A percentile compares a stretch with the other conserved stretches of the same genome.
phyloP scores from a whole-genome alignment of 2,329 filamentous ascomycete species.

The Cladosporium colombiae region DNA sequence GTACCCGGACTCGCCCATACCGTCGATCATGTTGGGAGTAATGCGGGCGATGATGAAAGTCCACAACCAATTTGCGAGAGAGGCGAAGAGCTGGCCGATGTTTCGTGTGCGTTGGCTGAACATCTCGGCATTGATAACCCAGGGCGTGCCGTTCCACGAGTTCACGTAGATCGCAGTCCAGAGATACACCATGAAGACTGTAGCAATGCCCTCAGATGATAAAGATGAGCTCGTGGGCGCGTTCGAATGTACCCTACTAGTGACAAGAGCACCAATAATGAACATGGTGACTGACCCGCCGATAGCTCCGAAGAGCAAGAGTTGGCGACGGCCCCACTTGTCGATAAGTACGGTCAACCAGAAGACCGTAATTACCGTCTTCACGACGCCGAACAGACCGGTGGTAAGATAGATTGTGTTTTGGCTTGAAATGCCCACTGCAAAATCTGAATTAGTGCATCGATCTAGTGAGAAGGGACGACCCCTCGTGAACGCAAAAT shows the following conservation, averaged over 20 bases:
- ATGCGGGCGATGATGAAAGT: conserved; percentile 40
- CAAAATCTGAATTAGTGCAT: background rate
- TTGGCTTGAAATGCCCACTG: conserved; percentile 18
- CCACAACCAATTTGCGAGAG: conserved; percentile 39
- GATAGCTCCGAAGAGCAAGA: conserved; percentile 14
- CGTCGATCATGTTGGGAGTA: conserved; percentile 40
- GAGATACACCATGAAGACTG: conserved; percentile 19
- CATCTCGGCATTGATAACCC: conserved; percentile 51
- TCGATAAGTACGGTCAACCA: conserved; percentile 18
- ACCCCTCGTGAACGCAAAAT: background rate
- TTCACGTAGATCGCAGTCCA: conserved; percentile 45
- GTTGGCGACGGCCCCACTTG: conserved; percentile 20
- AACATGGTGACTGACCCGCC: conserved; percentile 18
- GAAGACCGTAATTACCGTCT: conserved; percentile 21
- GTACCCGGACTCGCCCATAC: conserved; percentile 32
- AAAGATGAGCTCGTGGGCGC: background rate
- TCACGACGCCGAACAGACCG: conserved; percentile 25
- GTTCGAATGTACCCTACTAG: conserved; percentile 1
- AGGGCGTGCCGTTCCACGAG: conserved; percentile 44
- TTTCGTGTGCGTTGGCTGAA: conserved; percentile 44
- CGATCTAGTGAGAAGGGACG: background rate
- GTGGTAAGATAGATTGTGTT: conserved; percentile 19
- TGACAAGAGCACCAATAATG: conserved; percentile 19
- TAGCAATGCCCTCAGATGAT: conserved; percentile 13
- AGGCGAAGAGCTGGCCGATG: conserved; percentile 39